Percentiles rank a stretch among this genome's conserved stretches.
phyloP scores from a whole-genome alignment of 371 early-diverging fungal genomes.

The Mortierella sp. region DNA sequence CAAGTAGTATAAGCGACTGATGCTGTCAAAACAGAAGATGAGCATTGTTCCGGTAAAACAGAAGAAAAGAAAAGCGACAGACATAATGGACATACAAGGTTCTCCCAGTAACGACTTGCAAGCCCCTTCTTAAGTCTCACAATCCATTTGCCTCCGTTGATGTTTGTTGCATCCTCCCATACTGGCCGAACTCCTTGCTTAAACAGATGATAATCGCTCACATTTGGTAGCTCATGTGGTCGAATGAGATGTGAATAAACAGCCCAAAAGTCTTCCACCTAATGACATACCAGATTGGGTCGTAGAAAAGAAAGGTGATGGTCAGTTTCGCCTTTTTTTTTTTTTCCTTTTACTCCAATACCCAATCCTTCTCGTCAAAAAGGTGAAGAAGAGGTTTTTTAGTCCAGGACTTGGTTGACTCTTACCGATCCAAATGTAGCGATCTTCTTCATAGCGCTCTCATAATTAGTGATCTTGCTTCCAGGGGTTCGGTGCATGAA shows the following conservation, averaged over 20 bases:
- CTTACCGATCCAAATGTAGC: conserved; percentile 84
- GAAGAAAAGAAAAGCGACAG: not conserved
- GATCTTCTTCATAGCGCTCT: conserved; percentile 86
- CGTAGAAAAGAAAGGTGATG: no score
- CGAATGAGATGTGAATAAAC: conserved; percentile 84
- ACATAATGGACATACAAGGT: conserved; percentile 64
- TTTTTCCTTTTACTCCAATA: no score
- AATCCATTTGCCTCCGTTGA: conserved; percentile 96
- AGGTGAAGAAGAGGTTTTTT: no score
- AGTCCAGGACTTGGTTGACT: not conserved
- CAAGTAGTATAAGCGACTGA: not conserved
- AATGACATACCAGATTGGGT: not conserved
- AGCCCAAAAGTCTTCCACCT: conserved; percentile 92
- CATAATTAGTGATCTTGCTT: conserved; percentile 89
- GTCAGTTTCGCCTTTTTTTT: no score
- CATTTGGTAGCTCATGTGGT: conserved; percentile 84
- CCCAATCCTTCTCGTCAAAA: no score
- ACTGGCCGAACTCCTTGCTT: conserved; percentile 6
- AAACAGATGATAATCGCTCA: conserved; percentile 93
- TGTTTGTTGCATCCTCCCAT: conserved; percentile 77
- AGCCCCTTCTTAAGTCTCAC: conserved; percentile 92
- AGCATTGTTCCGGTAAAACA: not conserved
- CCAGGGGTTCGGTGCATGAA: conserved; percentile 93
- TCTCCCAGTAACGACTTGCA: conserved; percentile 92
- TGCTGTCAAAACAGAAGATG: not conserved